Percentiles rank a stretch among this genome's conserved stretches.
Conservation (phyloP, 2,329 filamentous ascomycete genomes). For the Pseudogymnoascus sp. region DNA sequence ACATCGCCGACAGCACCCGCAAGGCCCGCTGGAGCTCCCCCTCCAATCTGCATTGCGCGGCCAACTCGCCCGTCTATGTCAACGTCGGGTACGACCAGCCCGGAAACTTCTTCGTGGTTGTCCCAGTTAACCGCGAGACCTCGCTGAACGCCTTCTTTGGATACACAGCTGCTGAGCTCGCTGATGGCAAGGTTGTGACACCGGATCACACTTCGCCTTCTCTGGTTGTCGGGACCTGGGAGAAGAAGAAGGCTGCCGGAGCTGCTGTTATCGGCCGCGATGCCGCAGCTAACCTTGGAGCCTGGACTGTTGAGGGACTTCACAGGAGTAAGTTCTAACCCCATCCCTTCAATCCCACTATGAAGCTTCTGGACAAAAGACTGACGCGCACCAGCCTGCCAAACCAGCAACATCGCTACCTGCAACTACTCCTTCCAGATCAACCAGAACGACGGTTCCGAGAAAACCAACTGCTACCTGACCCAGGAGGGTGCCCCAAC, state of each 20-base stretch:
- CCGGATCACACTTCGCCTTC: background rate
- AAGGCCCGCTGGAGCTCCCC: background rate
- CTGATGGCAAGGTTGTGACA: constrained; percentile 5
- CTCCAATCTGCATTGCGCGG: background rate
- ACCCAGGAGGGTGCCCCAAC: background rate
- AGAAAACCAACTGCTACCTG: background rate
- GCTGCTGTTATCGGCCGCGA: background rate
- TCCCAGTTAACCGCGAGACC: background rate
- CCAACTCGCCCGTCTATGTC: background rate
- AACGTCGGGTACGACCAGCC: constrained; percentile 9
- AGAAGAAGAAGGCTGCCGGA: background rate
- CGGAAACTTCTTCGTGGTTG: background rate
- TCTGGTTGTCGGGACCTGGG: background rate
- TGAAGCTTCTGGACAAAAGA: background rate
- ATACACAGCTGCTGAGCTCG: constrained; percentile 3
- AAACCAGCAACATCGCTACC: background rate
- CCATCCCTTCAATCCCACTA: background rate
- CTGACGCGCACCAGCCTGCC: background rate
- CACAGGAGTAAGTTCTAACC: background rate
- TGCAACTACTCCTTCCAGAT: constrained; percentile 8
- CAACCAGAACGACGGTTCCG: background rate
- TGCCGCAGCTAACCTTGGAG: background rate
- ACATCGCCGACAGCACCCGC: background rate
- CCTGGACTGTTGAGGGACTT: background rate
- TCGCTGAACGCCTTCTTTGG: constrained; percentile 11